phyloP scores from a whole-genome alignment of 345 rosid species.

The Erysimum cheiranthoides region DNA sequence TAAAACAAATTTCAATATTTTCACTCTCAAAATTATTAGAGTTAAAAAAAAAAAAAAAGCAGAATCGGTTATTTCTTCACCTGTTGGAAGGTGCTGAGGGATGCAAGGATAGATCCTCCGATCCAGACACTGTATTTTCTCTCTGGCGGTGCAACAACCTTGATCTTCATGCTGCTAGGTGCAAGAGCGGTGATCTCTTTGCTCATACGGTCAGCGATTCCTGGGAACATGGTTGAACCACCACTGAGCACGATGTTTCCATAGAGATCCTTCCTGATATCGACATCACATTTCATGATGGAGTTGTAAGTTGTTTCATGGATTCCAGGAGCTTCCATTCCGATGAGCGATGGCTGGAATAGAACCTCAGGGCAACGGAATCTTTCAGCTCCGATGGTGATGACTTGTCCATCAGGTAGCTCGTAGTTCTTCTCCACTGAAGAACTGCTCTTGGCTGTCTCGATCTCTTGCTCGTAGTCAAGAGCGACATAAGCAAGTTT shows the following conservation, averaged over 20 bases:
- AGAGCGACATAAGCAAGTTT: conserved; percentile 53
- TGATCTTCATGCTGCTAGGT: conserved; percentile 53
- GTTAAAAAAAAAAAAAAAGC: not conserved
- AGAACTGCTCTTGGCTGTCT: conserved; percentile 49
- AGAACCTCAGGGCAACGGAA: conserved; percentile 59
- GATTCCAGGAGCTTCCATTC: conserved; percentile 59
- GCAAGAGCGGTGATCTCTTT: conserved; percentile 56
- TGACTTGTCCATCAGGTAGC: conserved; percentile 62
- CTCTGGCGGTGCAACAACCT: conserved; percentile 62
- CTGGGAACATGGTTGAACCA: conserved; percentile 59
- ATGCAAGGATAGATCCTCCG: conserved; percentile 63
- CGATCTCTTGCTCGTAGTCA: conserved; percentile 55
- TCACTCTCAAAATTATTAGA: not conserved
- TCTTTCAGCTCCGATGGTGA: conserved; percentile 55
- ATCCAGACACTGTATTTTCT: conserved; percentile 65
- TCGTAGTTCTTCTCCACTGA: conserved; percentile 55
- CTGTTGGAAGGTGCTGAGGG: conserved; percentile 62
- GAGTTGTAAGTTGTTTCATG: conserved; percentile 54
- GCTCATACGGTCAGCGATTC: conserved; percentile 56
- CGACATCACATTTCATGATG: conserved; percentile 52
- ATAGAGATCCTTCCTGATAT: conserved; percentile 56
- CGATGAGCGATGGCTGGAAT: conserved; percentile 54
- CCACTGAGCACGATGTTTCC: conserved; percentile 63
- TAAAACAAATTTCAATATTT: conserved; percentile 5
- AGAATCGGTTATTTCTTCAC: conserved; percentile 4